Evolutionary conservation across 176 grass and related monocot species (phyloP), one percentile per base, ranked within the genome.

Genomic region (Oropetium thomaeum): DNA sequence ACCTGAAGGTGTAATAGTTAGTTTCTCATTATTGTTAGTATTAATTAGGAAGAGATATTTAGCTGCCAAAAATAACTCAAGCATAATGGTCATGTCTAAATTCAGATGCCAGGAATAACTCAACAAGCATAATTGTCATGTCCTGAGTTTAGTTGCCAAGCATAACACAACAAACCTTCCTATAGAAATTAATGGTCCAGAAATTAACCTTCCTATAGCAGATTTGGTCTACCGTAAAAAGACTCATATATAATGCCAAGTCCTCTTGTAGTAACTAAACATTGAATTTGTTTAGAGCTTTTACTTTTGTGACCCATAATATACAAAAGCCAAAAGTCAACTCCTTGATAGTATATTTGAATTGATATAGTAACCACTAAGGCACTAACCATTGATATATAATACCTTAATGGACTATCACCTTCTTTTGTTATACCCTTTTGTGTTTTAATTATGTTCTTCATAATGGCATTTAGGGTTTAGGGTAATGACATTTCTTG

Each of bases 341-440:
- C 11, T 41, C 20, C 68, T 65, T 26, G 23, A 44, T 33, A 59
- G 7, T 52, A 52, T 52, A 17, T 54, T 32, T 66, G 12, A 33
- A 63, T 49, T 39, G n/a, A 75, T 28, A 38, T 75, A 67, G 15
- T 82, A 28, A 60, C 51, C 55, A 32, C 8, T 49, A 69, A 28
- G 49, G 39, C 55, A 32, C 8, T 49, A 69, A 23, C 22, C 27
- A 52, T 8, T 37, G 25, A 14, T 65, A 14, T n/a, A n/a, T n/a
- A 44, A 10, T 43, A 25, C 32, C 33, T 65, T 39, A 35, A 17
- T 13, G 30, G 39, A n/a, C 31, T 53, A 3, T 7, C 5, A 31
- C 27, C 2, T 34, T 19, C 3, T 20, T 59, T 74, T 67, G 16
- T 58, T 65, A 9, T 14, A 73, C 14, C 29, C 67, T 75, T 58